phyloP scores from a whole-genome alignment of 2,329 filamentous ascomycete genomes.

The Colletotrichum gigasporum region DNA sequence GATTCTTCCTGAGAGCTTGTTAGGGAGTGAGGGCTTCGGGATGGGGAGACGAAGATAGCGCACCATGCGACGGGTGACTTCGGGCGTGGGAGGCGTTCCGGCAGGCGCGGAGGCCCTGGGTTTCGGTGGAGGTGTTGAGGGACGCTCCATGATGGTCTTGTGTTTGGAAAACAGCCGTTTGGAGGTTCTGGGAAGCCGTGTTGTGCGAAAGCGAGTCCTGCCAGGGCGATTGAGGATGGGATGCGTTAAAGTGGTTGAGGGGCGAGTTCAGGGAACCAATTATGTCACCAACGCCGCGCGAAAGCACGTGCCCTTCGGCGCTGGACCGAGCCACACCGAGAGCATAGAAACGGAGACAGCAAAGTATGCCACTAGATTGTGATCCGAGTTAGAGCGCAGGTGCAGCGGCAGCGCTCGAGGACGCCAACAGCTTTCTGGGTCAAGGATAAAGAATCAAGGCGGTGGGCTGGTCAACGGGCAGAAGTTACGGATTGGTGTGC shows the following conservation, averaged over 20 bases:
- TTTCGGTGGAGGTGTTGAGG: constrained; percentile 54
- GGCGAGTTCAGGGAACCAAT: constrained; percentile 23
- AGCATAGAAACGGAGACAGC: neutral
- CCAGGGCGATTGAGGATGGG: neutral
- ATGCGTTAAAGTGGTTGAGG: constrained; percentile 14
- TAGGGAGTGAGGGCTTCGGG: neutral
- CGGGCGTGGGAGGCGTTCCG: constrained; percentile 61
- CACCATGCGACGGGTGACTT: constrained; percentile 65
- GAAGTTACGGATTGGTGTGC: constrained; percentile 2
- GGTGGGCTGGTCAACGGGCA: neutral
- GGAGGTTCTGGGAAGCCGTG: neutral
- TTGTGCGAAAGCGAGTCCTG: neutral
- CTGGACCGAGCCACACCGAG: constrained; percentile 4
- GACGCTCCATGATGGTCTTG: constrained; percentile 52
- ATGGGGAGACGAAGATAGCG: constrained; percentile 37
- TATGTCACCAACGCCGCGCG: constrained; percentile 32
- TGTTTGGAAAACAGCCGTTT: neutral
- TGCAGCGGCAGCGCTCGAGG: no score
- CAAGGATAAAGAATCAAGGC: no score
- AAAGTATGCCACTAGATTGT: no score
- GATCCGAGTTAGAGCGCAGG: no score
- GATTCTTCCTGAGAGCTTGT: constrained; percentile 76
- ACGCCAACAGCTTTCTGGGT: no score
- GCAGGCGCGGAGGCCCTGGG: constrained; percentile 40
- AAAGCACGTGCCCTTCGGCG: constrained; percentile 30